Percentiles rank a stretch among this genome's conserved stretches.
Conservation (phyloP, 148 eudicot genomes). For the Vaccinium macrocarpon region DNA sequence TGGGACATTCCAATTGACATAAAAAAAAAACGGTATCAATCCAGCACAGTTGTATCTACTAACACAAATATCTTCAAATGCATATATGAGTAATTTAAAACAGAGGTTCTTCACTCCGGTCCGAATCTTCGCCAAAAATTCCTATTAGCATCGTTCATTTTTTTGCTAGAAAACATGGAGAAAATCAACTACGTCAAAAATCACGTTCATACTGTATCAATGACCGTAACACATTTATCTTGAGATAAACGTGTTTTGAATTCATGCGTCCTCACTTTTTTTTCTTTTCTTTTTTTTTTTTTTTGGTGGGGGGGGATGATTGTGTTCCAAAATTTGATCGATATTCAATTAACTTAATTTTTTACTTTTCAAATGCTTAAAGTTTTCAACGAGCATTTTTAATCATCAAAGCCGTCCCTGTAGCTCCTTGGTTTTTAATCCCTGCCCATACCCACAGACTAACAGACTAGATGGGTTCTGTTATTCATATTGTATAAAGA, state of each 20-base stretch:
- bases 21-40: neutral
- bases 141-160: neutral
- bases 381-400: neutral
- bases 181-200: neutral
- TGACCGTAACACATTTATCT: neutral
- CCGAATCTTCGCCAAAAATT: neutral
- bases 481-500: neutral
- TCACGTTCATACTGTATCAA: neutral
- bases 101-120: neutral
- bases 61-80: neutral
- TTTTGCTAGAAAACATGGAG: neutral
- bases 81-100: neutral
- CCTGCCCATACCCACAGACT: too few species aligned
- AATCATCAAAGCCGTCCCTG: neutral
- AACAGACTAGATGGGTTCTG: too few species aligned
- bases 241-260: neutral
- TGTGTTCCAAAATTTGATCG: neutral
- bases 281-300: neutral
- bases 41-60: neutral
- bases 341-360: neutral
- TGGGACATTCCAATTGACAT: constrained; percentile 11
- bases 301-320: neutral
- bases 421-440: too few species aligned
- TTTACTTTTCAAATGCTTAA: neutral
- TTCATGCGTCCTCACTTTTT: neutral